phyloP scores from a whole-genome alignment of 257 asterid species.

The Osmanthus fragrans region DNA sequence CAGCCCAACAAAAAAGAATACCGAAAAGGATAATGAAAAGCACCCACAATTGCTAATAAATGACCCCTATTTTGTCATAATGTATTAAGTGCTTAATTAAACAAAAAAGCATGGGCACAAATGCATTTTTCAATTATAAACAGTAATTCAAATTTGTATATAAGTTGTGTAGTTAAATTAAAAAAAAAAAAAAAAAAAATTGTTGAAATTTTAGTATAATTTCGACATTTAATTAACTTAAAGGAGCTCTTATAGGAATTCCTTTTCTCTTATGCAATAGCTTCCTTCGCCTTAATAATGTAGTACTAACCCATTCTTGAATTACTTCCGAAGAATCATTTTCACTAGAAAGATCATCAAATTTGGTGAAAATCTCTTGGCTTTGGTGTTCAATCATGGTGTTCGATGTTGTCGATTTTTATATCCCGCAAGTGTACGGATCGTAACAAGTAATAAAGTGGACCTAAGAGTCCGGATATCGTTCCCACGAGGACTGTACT shows the following conservation, averaged over 20 bases:
- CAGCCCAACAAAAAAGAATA: constrained; percentile 18
- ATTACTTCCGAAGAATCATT: constrained; percentile 51
- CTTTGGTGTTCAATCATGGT: background rate
- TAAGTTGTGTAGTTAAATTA: background rate
- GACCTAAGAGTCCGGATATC: too few species aligned
- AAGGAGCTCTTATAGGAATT: constrained; percentile 62
- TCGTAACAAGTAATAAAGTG: too few species aligned
- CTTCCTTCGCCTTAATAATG: constrained; percentile 42
- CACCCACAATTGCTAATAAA: constrained; percentile 3
- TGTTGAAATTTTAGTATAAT: background rate
- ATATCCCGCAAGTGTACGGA: too few species aligned
- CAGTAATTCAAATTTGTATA: background rate
- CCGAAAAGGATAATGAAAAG: background rate
- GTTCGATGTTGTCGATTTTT: too few species aligned
- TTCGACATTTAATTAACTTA: constrained; percentile 16
- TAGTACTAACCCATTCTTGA: constrained; percentile 42
- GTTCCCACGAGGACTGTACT: too few species aligned
- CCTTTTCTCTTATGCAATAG: constrained; percentile 59
- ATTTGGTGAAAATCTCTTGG: constrained; percentile 18
- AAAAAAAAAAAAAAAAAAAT: too few species aligned
- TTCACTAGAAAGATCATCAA: constrained; percentile 20
- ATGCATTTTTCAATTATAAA: background rate
- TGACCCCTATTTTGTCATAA: background rate
- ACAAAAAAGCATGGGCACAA: too few species aligned
- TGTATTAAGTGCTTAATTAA: background rate